These are phyloP conservation scores for Daldinia sp. DNA, from an alignment of 2,329 filamentous ascomycete species.

Conservation along the genomic window DNA sequence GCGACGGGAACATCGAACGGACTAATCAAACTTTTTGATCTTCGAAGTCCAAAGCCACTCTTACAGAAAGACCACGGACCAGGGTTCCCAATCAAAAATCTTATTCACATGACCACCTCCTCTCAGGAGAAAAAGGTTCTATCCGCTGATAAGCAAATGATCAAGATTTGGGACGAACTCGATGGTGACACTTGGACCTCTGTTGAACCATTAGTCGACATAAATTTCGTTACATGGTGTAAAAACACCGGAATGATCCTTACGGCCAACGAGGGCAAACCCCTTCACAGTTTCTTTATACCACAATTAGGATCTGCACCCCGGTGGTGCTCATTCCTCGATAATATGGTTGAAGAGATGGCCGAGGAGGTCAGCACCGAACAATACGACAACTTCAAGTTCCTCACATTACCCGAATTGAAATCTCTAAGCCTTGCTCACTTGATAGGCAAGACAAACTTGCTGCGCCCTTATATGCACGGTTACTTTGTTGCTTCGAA, in stretches of 20 bases:
- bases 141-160: slow-evolving; percentile 92
- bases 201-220: slow-evolving; percentile 92
- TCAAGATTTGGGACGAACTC: slow-evolving; percentile 93
- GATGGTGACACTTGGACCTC: slow-evolving; percentile 93
- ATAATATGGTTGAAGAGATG: slow-evolving; percentile 99
- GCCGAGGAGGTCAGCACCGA: slow-evolving; percentile 82
- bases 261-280: slow-evolving; percentile 95
- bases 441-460: slow-evolving; percentile 87
- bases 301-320: slow-evolving; percentile 93
- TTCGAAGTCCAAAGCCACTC: slow-evolving; percentile 86
- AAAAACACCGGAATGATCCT: slow-evolving; percentile 94
- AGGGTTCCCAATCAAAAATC: slow-evolving; percentile 89
- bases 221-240: slow-evolving; percentile 94
- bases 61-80: slow-evolving; percentile 96
- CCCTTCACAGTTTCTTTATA: slow-evolving; percentile 95
- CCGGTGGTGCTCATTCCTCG: slow-evolving; percentile 95
- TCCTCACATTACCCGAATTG: slow-evolving; percentile 89
- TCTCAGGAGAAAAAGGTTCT: slow-evolving; percentile 88
- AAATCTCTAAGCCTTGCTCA: slow-evolving; percentile 88
- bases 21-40: slow-evolving; percentile 89
- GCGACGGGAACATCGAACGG: slow-evolving; percentile 90
- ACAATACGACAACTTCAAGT: slow-evolving; percentile 99
- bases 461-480: slow-evolving; percentile 97
- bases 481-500: slow-evolving; percentile 97
- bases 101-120: slow-evolving; percentile 77